These are phyloP conservation scores for Colletotrichum sp. DNA, from an alignment of 2,329 filamentous ascomycete species.

Conservation along the genomic window DNA sequence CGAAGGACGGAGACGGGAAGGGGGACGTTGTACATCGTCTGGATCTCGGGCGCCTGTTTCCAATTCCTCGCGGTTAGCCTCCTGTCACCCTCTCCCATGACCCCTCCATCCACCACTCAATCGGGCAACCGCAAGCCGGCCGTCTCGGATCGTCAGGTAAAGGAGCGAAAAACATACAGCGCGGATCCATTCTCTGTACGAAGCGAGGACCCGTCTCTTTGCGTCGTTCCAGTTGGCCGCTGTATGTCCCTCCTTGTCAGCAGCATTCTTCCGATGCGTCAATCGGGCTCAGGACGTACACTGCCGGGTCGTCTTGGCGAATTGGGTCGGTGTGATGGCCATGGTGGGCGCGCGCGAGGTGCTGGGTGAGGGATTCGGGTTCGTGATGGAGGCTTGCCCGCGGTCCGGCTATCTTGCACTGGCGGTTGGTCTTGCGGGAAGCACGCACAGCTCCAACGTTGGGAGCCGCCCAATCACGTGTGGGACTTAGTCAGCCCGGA, in stretches of 20 bases:
- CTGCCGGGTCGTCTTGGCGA: conserved; percentile 80
- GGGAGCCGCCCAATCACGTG: conserved; percentile 18
- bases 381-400: conserved; percentile 24
- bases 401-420: not conserved
- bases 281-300: conserved; percentile 58
- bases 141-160: not conserved
- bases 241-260: conserved; percentile 50
- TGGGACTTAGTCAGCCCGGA: conserved; percentile 13
- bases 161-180: conserved; percentile 70
- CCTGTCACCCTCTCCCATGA: not conserved
- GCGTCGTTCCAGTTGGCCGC: conserved; percentile 91
- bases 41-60: conserved; percentile 88
- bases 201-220: conserved; percentile 81
- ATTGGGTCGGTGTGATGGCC: conserved; percentile 92
- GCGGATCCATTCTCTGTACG: conserved; percentile 96
- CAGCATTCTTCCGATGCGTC: not conserved
- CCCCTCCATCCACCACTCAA: not conserved
- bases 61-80: not conserved
- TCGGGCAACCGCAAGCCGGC: not conserved
- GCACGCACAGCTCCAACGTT: conserved; percentile 8
- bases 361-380: conserved; percentile 31
- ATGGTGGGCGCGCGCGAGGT: conserved; percentile 59
- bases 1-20: conserved; percentile 87
- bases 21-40: conserved; percentile 94
- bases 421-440: conserved; percentile 10